Percentiles rank a stretch among this genome's conserved stretches.
phyloP scores from a whole-genome alignment of 345 rosid genomes.

The Conringia planisiliqua region DNA sequence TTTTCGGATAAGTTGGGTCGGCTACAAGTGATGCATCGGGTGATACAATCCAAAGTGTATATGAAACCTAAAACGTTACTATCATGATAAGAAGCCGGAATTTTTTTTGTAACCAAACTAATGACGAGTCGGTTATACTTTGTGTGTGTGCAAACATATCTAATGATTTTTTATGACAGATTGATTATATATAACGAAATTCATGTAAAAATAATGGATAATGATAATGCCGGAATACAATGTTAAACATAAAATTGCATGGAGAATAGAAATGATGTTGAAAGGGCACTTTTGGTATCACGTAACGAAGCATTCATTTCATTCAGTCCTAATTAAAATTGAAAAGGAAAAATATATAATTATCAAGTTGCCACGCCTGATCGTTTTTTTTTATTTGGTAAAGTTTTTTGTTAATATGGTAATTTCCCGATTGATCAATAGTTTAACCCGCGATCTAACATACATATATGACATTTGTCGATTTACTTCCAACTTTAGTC shows the following conservation, averaged over 20 bases:
- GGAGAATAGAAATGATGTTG: constrained; percentile 55
- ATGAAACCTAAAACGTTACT: too few species aligned
- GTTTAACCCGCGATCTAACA: constrained; percentile 27
- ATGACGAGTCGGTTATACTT: background rate
- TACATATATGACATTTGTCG: constrained; percentile 10
- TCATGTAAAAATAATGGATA: constrained; percentile 17
- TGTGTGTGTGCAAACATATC: background rate
- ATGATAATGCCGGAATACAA: constrained; percentile 40
- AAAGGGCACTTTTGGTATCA: constrained; percentile 43
- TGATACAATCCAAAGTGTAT: background rate
- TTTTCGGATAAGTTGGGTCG: background rate
- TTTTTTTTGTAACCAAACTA: background rate
- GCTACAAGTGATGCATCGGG: background rate
- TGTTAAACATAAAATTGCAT: constrained; percentile 43
- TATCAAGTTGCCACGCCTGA: constrained; percentile 71
- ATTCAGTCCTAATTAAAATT: constrained; percentile 44
- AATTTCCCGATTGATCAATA: background rate
- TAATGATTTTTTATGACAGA: background rate
- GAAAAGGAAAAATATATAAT: constrained; percentile 38
- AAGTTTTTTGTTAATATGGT: background rate
- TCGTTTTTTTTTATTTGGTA: constrained; percentile 18
- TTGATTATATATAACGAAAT: constrained; percentile 18
- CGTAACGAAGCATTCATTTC: constrained; percentile 38
- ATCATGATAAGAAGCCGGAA: background rate
- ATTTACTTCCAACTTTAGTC: constrained; percentile 28